Base-by-base conservation (phyloP, 2,329 filamentous ascomycete species). In the Penicillium italicum region DNA sequence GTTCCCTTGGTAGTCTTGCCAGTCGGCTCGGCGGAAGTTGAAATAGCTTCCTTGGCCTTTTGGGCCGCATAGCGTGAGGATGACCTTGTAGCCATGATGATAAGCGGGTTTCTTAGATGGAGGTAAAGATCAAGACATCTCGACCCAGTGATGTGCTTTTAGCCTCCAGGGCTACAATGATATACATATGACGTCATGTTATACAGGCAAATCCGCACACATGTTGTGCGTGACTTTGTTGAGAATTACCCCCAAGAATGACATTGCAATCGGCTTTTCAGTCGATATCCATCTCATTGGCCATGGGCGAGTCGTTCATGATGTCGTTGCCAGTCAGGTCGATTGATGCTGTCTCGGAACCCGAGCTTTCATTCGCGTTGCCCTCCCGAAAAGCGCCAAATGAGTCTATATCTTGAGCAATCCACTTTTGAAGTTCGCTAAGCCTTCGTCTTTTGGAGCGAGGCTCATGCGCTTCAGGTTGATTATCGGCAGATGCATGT, bases 31-130 rank as follows among this genome's bases (percentile, higher is more conserved):
- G 65, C 64, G 53, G 65, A 68, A 56, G 63, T 65, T 44, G 69
- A 57, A 55, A 74, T 72, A 26, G 75, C 72, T 57, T 76, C 68
- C 53, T 76, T 76, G 31, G 76, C 75, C 61, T 77, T 76, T 46
- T 70, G 69, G 9, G 75, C 75, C 5, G 76, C 75, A 57, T 75
- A 68, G 31, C 76, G 74, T 16, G 74, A 70, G 5, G 76, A 78
- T 41, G 73, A 72, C 57, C 74, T 63, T 42, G 67, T 66, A 50
- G 65, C 60, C 69, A 75, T 73, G 31, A 48, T 65, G 38, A 20
- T 5, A 20, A 12, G 4, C 2, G 5, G 18, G 8, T 14, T 20
- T 14, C 7, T 16, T 37, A 11, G 11, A 26, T 38, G 20, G n/a
- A 18, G 38, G n/a, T 28, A 37, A 41, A 18, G 22, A 9, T 3